Evolutionary conservation across 345 rosid genomes (phyloP).

Genomic region (Mallotus nudiflorus): DNA sequence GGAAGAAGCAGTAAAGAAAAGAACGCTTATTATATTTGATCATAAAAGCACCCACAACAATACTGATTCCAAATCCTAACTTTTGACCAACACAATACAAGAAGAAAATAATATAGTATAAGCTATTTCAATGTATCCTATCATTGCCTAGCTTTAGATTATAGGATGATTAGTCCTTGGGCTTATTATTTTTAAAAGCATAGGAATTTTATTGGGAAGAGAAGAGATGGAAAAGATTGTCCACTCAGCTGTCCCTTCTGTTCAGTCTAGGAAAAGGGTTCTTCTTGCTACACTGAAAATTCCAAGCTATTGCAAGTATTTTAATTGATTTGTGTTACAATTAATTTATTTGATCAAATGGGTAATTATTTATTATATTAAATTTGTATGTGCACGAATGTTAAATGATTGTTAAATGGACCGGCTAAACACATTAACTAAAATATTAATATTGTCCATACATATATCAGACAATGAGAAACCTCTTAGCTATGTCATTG

Average conservation of each 20-base stretch:
- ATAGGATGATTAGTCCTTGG: slow-evolving; percentile 24
- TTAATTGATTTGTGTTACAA: neutral
- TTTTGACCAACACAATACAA: slow-evolving; percentile 49
- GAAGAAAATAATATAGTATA: slow-evolving; percentile 23
- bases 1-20: slow-evolving; percentile 39
- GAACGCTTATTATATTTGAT: slow-evolving; percentile 25
- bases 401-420: slow-evolving; percentile 34
- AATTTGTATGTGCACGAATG: slow-evolving; percentile 39
- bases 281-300: no score
- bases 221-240: slow-evolving; percentile 12
- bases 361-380: neutral
- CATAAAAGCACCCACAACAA: slow-evolving; percentile 25
- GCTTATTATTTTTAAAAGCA: slow-evolving; percentile 17
- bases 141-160: slow-evolving; percentile 29
- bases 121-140: slow-evolving; percentile 26
- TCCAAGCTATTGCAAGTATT: slow-evolving; percentile 11
- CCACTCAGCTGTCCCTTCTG: slow-evolving; percentile 6
- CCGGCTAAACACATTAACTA: slow-evolving; percentile 15
- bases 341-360: neutral
- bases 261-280: slow-evolving; percentile 22
- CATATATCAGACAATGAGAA: slow-evolving; percentile 23
- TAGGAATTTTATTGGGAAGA: neutral
- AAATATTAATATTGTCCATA: slow-evolving; percentile 11
- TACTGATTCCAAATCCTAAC: slow-evolving; percentile 43
- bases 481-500: slow-evolving; percentile 19